Evolutionary conservation across 2,329 filamentous ascomycete species (phyloP).

Genomic region (Trichoderma cornu-damae): DNA sequence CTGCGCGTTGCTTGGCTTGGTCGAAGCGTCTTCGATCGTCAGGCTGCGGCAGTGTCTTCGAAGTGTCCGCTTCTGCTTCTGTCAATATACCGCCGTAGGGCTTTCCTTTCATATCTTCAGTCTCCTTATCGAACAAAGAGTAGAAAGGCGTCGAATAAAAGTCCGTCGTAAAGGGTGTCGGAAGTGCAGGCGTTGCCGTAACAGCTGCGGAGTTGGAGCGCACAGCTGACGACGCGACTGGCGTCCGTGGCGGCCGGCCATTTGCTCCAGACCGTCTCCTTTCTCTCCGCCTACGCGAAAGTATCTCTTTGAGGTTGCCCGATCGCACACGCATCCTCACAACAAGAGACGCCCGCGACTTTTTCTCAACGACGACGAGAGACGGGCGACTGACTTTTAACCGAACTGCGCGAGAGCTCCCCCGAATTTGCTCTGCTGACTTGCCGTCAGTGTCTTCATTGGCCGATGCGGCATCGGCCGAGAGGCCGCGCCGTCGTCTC

Average conservation of each 20-base stretch:
- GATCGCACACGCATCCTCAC: slow-evolving; percentile 36
- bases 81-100: slow-evolving; percentile 92
- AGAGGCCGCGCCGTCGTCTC: slow-evolving; percentile 49
- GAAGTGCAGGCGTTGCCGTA: slow-evolving; percentile 33
- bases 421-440: slow-evolving; percentile 28
- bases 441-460: slow-evolving; percentile 34
- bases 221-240: slow-evolving; percentile 24
- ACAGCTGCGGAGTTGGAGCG: slow-evolving; percentile 20
- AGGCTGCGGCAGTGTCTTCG: slow-evolving; percentile 74
- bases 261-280: slow-evolving; percentile 26
- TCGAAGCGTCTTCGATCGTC: slow-evolving; percentile 84
- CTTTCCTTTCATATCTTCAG: slow-evolving; percentile 83
- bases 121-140: slow-evolving; percentile 82
- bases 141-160: slow-evolving; percentile 75
- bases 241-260: slow-evolving; percentile 25
- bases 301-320: slow-evolving; percentile 36
- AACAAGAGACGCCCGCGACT: slow-evolving; percentile 33
- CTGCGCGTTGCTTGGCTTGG: slow-evolving; percentile 80
- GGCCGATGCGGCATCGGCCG: slow-evolving; percentile 37
- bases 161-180: slow-evolving; percentile 53
- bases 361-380: slow-evolving; percentile 40
- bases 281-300: slow-evolving; percentile 34
- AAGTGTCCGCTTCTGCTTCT: slow-evolving; percentile 85
- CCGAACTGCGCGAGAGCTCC: slow-evolving; percentile 54
- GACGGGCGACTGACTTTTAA: slow-evolving; percentile 43